Conservation (phyloP, 768 basidiomycete genomes). For the Podaxis rugospora region DNA sequence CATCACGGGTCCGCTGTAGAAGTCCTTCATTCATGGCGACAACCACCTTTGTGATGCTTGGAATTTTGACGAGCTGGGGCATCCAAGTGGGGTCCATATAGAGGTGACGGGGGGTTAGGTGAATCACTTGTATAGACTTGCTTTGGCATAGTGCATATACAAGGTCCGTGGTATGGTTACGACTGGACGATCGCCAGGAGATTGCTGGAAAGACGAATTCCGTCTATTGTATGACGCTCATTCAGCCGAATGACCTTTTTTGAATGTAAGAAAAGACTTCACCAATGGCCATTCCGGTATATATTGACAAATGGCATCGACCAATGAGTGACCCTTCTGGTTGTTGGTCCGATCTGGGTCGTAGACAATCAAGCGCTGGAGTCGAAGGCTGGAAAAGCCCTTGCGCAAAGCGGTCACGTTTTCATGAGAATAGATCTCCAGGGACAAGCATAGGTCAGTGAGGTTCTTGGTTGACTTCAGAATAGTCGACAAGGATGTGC, state of each 20-base stretch:
- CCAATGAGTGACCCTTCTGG: background rate
- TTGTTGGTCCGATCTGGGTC: background rate
- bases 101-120: background rate
- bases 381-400: background rate
- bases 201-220: background rate
- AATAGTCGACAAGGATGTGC: background rate
- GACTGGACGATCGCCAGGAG: background rate
- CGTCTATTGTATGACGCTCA: background rate
- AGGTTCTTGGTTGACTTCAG: background rate
- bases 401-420: background rate
- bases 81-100: background rate
- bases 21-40: background rate
- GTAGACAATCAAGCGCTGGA: background rate
- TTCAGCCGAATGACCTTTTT: too few relatives aligned
- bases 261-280: too few relatives aligned
- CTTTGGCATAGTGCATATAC: background rate
- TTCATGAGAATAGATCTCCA: constrained; percentile 1
- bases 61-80: background rate
- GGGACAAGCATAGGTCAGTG: constrained; percentile 1
- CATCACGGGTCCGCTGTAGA: background rate
- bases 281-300: background rate
- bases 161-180: background rate
- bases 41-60: background rate
- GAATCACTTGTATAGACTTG: background rate
- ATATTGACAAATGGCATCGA: background rate